Percentiles rank a stretch among this genome's conserved stretches.
These are phyloP conservation scores for Ophiocordyceps camponoti-leonardi DNA, from an alignment of 2,329 filamentous ascomycete species.

Conservation along the genomic window DNA sequence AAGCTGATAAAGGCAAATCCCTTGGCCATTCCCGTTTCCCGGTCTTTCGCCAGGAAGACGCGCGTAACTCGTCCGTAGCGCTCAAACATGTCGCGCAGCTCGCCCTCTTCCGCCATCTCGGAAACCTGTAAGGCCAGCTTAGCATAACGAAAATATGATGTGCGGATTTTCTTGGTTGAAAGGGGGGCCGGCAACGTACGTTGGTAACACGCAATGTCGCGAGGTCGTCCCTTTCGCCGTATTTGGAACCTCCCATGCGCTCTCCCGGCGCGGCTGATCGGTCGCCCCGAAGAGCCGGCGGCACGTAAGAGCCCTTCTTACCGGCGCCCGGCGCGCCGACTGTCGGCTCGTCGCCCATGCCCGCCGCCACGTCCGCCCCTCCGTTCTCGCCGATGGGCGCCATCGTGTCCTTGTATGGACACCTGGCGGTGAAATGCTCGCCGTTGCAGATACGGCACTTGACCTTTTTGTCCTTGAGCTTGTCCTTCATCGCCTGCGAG, in stretches of 20 bases:
- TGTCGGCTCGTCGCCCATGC: constrained; percentile 29
- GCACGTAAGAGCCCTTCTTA: constrained; percentile 77
- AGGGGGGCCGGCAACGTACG: constrained; percentile 36
- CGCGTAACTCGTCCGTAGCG: constrained; percentile 90
- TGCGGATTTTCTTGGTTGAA: background rate
- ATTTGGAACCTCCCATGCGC: constrained; percentile 70
- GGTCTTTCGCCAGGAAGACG: constrained; percentile 95
- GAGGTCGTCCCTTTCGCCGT: constrained; percentile 81
- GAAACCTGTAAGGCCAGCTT: constrained; percentile 46
- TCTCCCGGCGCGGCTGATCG: constrained; percentile 48
- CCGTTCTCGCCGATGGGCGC: constrained; percentile 56
- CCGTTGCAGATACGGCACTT: constrained; percentile 98
- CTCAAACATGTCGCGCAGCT: constrained; percentile 96
- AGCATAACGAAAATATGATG: background rate
- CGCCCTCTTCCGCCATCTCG: constrained; percentile 90
- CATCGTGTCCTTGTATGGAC: constrained; percentile 99
- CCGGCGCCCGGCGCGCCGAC: constrained; percentile 36
- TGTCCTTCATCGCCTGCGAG: constrained; percentile 58
- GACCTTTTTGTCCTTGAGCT: constrained; percentile 97
- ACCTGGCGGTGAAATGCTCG: constrained; percentile 97
- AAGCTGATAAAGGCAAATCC: constrained; percentile 99
- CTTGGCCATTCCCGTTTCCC: constrained; percentile 91
- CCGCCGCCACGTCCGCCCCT: constrained; percentile 35
- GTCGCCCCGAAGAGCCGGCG: constrained; percentile 73
- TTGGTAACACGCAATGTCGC: constrained; percentile 96